Percentiles rank a stretch among this genome's conserved stretches.
These are phyloP conservation scores for Pleurotus ostreatus DNA, from an alignment of 768 basidiomycete species.

Conservation along the genomic window DNA sequence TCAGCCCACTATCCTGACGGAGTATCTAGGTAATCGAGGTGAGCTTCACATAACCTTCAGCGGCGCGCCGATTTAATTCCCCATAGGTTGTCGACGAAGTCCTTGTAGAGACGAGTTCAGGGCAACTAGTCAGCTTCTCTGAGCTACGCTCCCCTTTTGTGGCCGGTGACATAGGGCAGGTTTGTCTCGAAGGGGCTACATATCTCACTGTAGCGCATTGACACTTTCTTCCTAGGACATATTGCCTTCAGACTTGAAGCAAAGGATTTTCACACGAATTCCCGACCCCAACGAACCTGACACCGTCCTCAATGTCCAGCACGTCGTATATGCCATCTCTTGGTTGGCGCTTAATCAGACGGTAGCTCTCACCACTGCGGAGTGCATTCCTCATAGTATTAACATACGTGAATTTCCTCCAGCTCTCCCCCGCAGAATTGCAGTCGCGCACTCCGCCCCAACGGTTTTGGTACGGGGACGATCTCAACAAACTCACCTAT, in stretches of 20 bases:
- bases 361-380: conserved; percentile 29
- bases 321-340: conserved; percentile 73
- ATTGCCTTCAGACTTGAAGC: neutral
- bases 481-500: conserved; percentile 60
- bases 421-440: conserved; percentile 63
- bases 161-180: conserved; percentile 74
- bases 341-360: conserved; percentile 90
- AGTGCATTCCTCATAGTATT: too few relatives aligned
- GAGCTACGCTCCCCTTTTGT: conserved; percentile 74
- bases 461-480: conserved; percentile 68
- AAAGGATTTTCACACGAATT: neutral
- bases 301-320: conserved; percentile 68
- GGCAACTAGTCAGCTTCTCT: conserved; percentile 65
- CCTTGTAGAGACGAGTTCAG: conserved; percentile 61
- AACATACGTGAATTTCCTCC: conserved; percentile 1
- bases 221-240: conserved; percentile 10
- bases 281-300: conserved; percentile 41
- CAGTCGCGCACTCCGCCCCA: conserved; percentile 60
- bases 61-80: conserved; percentile 10
- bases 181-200: conserved; percentile 28
- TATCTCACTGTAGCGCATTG: neutral
- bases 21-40: conserved; percentile 70
- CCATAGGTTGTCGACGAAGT: conserved; percentile 80
- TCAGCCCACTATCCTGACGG: conserved; percentile 8
- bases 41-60: conserved; percentile 17